phyloP scores from a whole-genome alignment of 192 early-diverging fungal species.

The Backusella luteola region DNA sequence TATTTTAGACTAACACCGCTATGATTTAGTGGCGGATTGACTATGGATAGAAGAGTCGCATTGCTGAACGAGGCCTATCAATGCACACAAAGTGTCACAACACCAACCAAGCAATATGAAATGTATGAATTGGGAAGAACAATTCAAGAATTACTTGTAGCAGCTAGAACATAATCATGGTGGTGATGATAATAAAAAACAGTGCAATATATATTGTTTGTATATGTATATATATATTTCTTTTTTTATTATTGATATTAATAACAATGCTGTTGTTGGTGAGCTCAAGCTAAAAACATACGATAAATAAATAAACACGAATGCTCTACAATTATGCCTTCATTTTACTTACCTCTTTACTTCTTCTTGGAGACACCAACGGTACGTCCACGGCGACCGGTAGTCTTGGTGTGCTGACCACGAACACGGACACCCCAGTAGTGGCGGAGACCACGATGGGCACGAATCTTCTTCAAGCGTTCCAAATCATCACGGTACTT shows the following conservation, averaged over 20 bases:
- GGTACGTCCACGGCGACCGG: constrained; percentile 92
- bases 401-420: constrained; percentile 99
- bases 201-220: too few relatives aligned
- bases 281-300: too few relatives aligned
- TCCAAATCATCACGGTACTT: constrained; percentile 98
- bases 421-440: constrained; percentile 97
- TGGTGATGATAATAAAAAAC: too few relatives aligned
- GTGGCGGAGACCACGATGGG: constrained; percentile 99
- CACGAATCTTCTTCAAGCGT: constrained; percentile 98
- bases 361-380: constrained; percentile 99
- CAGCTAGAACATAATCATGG: neutral
- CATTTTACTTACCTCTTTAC: constrained; percentile 27
- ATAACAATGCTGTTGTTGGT: too few relatives aligned
- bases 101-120: constrained; percentile 9
- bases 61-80: neutral
- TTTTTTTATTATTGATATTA: neutral
- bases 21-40: neutral
- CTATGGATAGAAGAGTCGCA: neutral
- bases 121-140: neutral
- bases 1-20: neutral
- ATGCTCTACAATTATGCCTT: too few relatives aligned
- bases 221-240: too few relatives aligned
- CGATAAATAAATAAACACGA: too few relatives aligned
- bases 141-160: neutral
- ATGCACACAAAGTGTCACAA: neutral